Evolutionary conservation across 2,329 filamentous ascomycete genomes (phyloP).

Genomic region (Cylindrodendrum hubeiense): DNA sequence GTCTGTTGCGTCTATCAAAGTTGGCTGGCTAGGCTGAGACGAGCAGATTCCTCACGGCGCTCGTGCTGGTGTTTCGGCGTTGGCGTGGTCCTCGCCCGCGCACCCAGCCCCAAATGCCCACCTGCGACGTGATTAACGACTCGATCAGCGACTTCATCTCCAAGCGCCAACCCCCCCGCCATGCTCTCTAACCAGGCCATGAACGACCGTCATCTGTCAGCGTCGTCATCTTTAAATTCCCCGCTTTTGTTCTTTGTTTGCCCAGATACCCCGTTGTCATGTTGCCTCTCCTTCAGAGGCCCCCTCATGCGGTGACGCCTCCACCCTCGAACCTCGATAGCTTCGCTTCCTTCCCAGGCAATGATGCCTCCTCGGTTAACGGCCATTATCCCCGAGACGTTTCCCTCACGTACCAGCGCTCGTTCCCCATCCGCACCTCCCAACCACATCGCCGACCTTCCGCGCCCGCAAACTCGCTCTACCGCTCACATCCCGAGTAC

Average conservation of each 20-base stretch:
- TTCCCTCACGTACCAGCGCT: slow-evolving; percentile 39
- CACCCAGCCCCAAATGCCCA: slow-evolving; percentile 55
- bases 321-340: slow-evolving; percentile 55
- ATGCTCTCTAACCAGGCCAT: slow-evolving; percentile 59
- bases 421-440: slow-evolving; percentile 50
- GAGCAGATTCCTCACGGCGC: slow-evolving; percentile 20
- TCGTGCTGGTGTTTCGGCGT: slow-evolving; percentile 31
- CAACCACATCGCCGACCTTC: slow-evolving; percentile 41
- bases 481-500: slow-evolving; percentile 69
- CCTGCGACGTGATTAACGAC: slow-evolving; percentile 42
- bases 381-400: slow-evolving; percentile 47
- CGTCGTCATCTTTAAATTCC: slow-evolving; percentile 44
- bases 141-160: slow-evolving; percentile 34
- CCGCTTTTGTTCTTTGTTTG: slow-evolving; percentile 39
- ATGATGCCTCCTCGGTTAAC: slow-evolving; percentile 32
- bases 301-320: slow-evolving; percentile 62
- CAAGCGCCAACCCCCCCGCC: slow-evolving; percentile 32
- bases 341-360: slow-evolving; percentile 39
- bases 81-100: slow-evolving; percentile 42
- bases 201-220: slow-evolving; percentile 49
- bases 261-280: slow-evolving; percentile 52
- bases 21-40: slow-evolving; percentile 15
- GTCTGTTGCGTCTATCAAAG: slow-evolving; percentile 3
- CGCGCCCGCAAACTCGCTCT: slow-evolving; percentile 29
- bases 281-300: slow-evolving; percentile 65